Conservation (phyloP, 495 filamentous ascomycete genomes). For the Lepidopterella palustris region DNA sequence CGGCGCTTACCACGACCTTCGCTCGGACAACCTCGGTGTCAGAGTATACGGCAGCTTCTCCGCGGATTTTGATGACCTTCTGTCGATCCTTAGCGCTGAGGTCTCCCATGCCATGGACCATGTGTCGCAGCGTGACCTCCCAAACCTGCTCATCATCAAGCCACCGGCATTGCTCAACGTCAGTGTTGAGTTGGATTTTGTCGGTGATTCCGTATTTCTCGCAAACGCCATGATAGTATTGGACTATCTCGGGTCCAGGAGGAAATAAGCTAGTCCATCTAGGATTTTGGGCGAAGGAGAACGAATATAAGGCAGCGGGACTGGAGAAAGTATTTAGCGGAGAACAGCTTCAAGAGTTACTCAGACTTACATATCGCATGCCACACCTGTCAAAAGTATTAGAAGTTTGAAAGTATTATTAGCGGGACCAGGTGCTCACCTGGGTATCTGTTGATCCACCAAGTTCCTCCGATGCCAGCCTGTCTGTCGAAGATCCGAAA, state of each 20-base stretch:
- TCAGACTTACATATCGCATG: slow-evolving; percentile 36
- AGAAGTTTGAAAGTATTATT: background rate
- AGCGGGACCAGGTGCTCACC: no score
- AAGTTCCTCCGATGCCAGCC: slow-evolving; percentile 59
- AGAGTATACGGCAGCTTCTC: slow-evolving; percentile 24
- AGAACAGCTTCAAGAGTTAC: background rate
- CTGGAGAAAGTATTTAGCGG: slow-evolving; percentile 12
- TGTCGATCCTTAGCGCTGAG: slow-evolving; percentile 25
- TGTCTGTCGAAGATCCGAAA: slow-evolving; percentile 60
- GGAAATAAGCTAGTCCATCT: slow-evolving; percentile 54
- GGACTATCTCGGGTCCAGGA: slow-evolving; percentile 47
- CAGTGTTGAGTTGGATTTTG: slow-evolving; percentile 54
- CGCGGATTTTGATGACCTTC: slow-evolving; percentile 25
- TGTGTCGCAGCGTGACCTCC: slow-evolving; percentile 31
- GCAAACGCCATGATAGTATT: slow-evolving; percentile 56
- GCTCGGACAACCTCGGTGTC: slow-evolving; percentile 31
- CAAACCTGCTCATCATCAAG: slow-evolving; percentile 44
- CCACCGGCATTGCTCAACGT: slow-evolving; percentile 54
- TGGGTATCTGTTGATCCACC: slow-evolving; percentile 63
- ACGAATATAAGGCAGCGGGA: slow-evolving; percentile 52
- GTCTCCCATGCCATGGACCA: slow-evolving; percentile 33
- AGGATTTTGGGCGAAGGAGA: slow-evolving; percentile 55
- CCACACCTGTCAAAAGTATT: slow-evolving; percentile 44
- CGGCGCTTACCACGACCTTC: slow-evolving; percentile 43
- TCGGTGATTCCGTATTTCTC: slow-evolving; percentile 51